Conservation (phyloP, 352 stramenopile species). For the Globisporangium megalacanthum region DNA sequence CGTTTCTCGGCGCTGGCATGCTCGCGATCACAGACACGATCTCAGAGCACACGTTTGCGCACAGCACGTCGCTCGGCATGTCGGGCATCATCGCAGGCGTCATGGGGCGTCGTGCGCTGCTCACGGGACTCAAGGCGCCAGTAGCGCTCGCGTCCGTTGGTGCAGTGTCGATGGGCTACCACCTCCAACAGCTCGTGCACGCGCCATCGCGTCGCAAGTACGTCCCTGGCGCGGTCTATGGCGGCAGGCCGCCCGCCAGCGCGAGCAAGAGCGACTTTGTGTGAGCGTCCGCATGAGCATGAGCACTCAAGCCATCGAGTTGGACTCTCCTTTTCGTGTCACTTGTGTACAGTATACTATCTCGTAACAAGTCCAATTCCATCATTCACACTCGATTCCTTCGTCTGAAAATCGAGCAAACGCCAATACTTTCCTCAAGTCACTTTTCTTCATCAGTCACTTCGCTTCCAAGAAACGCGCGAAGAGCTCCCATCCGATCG, state of each 20-base stretch:
- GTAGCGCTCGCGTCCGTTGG: conserved; percentile 40
- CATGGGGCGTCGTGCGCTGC: conserved; percentile 41
- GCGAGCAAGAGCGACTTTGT: conserved; percentile 2
- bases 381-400: background rate
- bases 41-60: conserved; percentile 62
- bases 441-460: background rate
- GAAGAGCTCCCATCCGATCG: conserved; percentile 1
- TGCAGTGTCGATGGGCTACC: conserved; percentile 60
- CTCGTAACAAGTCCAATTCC: too few species aligned
- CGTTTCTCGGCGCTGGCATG: conserved; percentile 60
- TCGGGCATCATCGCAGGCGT: conserved; percentile 59
- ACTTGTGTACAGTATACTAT: background rate
- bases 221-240: conserved; percentile 29
- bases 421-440: background rate
- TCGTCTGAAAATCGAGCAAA: background rate
- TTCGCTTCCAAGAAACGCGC: conserved; percentile 1
- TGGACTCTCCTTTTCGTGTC: background rate
- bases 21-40: conserved; percentile 68
- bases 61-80: conserved; percentile 65
- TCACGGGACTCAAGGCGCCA: conserved; percentile 38
- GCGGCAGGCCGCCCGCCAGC: background rate
- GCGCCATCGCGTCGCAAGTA: conserved; percentile 51
- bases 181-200: conserved; percentile 60
- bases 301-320: too few species aligned
- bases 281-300: conserved; percentile 4